Evolutionary conservation across 2,329 filamentous ascomycete genomes (phyloP).

Genomic region (Colletotrichum orbiculare): DNA sequence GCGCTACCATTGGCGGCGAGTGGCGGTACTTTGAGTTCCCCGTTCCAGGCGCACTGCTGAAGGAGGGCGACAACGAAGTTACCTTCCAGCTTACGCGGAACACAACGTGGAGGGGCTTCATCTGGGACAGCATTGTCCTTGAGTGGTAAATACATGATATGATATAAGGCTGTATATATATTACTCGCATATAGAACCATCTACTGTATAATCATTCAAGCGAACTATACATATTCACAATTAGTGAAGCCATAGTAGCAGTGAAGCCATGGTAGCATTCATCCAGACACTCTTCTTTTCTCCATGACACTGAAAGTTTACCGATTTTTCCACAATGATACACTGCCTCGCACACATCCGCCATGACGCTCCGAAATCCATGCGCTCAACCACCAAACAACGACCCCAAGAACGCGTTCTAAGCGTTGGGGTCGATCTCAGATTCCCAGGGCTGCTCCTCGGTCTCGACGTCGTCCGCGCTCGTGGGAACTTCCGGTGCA

Average conservation of each 20-base stretch:
- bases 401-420: too few relatives aligned
- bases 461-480: not conserved
- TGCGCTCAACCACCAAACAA: too few relatives aligned
- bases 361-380: too few relatives aligned
- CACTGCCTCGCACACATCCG: too few relatives aligned
- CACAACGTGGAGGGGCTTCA: constrained; percentile 43
- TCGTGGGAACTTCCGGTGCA: not conserved
- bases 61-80: constrained; percentile 41
- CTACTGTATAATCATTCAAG: too few relatives aligned
- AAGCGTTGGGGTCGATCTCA: not conserved
- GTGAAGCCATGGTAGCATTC: too few relatives aligned
- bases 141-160: constrained; percentile 40
- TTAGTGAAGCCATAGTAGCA: too few relatives aligned
- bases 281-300: too few relatives aligned
- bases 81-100: constrained; percentile 42
- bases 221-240: not conserved
- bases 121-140: constrained; percentile 44
- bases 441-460: not conserved
- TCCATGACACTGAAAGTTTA: too few relatives aligned
- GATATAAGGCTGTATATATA: not conserved
- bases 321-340: too few relatives aligned
- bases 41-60: constrained; percentile 39
- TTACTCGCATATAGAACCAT: not conserved
- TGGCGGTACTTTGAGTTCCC: constrained; percentile 57
- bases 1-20: constrained; percentile 57